Evolutionary conservation across 805 yeast species (phyloP).

Genomic region (Martiniozyma abietophila): DNA sequence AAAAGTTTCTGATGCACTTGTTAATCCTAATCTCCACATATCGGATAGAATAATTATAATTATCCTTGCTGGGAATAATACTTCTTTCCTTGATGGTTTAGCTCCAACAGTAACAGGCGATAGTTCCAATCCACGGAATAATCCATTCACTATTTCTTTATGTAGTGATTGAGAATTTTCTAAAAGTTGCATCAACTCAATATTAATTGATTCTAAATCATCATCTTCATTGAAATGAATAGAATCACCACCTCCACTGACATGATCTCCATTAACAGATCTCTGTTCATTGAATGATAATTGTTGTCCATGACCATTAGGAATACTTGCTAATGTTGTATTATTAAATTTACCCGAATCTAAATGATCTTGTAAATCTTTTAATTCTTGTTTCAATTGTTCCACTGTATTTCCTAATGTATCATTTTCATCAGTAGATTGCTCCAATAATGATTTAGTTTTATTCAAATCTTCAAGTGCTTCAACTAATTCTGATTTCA

Average conservation of each 20-base stretch:
- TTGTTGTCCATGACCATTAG: conserved; percentile 10
- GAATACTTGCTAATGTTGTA: conserved; percentile 8
- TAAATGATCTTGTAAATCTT: conserved; percentile 25
- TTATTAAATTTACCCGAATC: conserved; percentile 13
- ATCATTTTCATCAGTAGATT: conserved; percentile 54
- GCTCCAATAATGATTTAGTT: conserved; percentile 49
- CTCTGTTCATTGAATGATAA: conserved; percentile 11
- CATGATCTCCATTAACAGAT: conserved; percentile 1
- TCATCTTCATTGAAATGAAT: no score
- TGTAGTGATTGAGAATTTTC: conserved; percentile 67
- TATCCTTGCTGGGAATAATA: conserved; percentile 91
- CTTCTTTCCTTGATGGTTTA: conserved; percentile 78
- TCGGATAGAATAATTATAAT: conserved; percentile 86
- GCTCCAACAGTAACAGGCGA: conserved; percentile 83
- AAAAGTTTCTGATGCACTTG: conserved; percentile 84
- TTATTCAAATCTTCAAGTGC: conserved; percentile 53
- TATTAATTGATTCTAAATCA: conserved; percentile 62
- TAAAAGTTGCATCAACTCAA: conserved; percentile 60
- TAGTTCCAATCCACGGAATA: conserved; percentile 73
- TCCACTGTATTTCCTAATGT: conserved; percentile 57
- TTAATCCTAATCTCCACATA: conserved; percentile 96
- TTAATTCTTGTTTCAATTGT: conserved; percentile 36
- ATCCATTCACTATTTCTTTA: conserved; percentile 77
- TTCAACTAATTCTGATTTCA: conserved; percentile 53
- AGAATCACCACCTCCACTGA: conserved; percentile 16